phyloP scores from a whole-genome alignment of 1,284 basidiomycete species.

The Afroboletus lepidellus region DNA sequence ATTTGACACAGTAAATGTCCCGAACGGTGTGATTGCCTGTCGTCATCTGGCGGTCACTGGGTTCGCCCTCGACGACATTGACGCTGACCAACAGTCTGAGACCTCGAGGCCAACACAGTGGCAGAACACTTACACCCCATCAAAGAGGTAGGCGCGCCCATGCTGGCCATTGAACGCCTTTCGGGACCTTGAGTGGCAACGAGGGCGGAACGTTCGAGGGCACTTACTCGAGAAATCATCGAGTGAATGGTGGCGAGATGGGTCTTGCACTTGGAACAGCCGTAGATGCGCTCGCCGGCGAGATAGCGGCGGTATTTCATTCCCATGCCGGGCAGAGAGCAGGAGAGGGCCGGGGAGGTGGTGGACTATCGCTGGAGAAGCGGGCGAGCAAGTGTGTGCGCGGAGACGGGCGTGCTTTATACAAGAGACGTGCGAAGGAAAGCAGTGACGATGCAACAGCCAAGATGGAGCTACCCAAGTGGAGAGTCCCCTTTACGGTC shows the following conservation, averaged over 20 bases:
- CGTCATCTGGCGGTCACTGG: slow-evolving; percentile 92
- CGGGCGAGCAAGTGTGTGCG: not conserved
- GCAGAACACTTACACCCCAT: slow-evolving; percentile 71
- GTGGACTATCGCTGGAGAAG: slow-evolving; percentile 1
- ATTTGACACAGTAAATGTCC: slow-evolving; percentile 92
- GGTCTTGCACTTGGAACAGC: slow-evolving; percentile 88
- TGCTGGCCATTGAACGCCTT: slow-evolving; percentile 95
- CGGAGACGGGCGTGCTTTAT: slow-evolving; percentile 27
- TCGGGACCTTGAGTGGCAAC: slow-evolving; percentile 15
- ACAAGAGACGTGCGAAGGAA: slow-evolving; percentile 31
- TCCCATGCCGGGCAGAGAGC: slow-evolving; percentile 56
- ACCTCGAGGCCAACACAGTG: slow-evolving; percentile 2
- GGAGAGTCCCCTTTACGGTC: slow-evolving; percentile 27
- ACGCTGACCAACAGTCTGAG: slow-evolving; percentile 53
- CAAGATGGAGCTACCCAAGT: slow-evolving; percentile 7
- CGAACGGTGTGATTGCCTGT: slow-evolving; percentile 96
- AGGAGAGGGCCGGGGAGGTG: not conserved
- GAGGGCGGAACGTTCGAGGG: not conserved
- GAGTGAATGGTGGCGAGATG: slow-evolving; percentile 92
- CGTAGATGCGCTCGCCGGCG: slow-evolving; percentile 84
- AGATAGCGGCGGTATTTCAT: slow-evolving; percentile 90
- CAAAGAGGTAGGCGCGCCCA: slow-evolving; percentile 92
- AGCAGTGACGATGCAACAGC: slow-evolving; percentile 8
- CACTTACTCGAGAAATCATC: slow-evolving; percentile 86
- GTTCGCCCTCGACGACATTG: slow-evolving; percentile 84